Base-by-base conservation (phyloP, 306 rosid genomes). In the Sicyos edulis region DNA sequence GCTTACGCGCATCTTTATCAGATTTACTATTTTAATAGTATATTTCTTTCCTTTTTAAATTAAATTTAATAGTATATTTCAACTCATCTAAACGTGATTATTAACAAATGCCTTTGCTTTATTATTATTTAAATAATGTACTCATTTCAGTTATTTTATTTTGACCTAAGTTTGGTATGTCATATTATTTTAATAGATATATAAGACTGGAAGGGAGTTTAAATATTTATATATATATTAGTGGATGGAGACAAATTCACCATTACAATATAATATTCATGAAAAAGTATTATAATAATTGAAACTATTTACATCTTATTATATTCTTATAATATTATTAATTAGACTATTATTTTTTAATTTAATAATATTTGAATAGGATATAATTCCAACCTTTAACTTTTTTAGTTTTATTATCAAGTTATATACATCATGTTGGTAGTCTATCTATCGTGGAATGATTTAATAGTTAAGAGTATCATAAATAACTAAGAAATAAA, bases 81-180 rank as follows among this genome's bases (percentile, higher is more conserved):
- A 75, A 78, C 80, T 47, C 79, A 78, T 77, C 78, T 81, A 84
- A 83, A 85, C 83, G 82, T 85, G 85, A 78, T 82, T 78, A 76
- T 67, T 26, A 57, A 51, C 32, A 40, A 42, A 52, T 52, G 66
- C 75, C 70, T 72, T 63, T 63, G 29, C n/a, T 75, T 61, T 1
- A 52, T 70, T 15, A 7, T 8, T 57, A 21, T 21, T 40, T 64
- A 40, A 63, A 68, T 68, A 77, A 74, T 76, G 66, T 77, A 83
- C 44, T 78, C 50, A 62, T 79, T 79, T 34, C 53, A 78, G 32
- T 72, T 79, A 72, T 55, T 82, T 60, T 77, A 77, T 60, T 79
- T 82, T 84, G 88, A 84, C 88, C 78, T 81, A 77, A 72, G 82
- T 79, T 71, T 74, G 67, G 71, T 76, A 73, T 63, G 57, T 22